Evolutionary conservation across 805 yeast species (phyloP).

Genomic region (Kregervanrija pseudodelftensis): DNA sequence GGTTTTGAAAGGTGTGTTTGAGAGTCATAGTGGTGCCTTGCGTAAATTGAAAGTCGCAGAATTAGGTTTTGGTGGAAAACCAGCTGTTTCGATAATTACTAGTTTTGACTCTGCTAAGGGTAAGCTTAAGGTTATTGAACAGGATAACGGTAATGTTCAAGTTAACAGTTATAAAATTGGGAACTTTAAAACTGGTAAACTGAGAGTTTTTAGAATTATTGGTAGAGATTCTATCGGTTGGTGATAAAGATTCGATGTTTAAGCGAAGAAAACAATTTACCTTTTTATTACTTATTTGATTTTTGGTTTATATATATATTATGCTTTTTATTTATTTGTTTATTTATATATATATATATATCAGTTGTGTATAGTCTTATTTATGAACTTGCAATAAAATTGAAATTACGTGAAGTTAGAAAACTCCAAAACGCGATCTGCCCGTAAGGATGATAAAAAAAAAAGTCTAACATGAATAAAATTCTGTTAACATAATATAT

Average conservation of each 20-base stretch:
- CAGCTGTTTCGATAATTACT: slow-evolving; percentile 53
- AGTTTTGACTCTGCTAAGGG: slow-evolving; percentile 71
- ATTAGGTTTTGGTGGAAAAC: slow-evolving; percentile 48
- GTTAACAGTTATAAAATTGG: slow-evolving; percentile 58
- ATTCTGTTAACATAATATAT: no score
- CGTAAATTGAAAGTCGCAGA: slow-evolving; percentile 30
- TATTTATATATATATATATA: not conserved
- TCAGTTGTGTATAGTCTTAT: no score
- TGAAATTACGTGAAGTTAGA: no score
- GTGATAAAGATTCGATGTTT: slow-evolving; percentile 26
- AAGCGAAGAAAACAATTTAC: no score
- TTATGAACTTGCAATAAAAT: no score
- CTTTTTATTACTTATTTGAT: no score
- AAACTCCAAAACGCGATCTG: no score
- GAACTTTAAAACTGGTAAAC: slow-evolving; percentile 72
- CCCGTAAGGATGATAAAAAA: no score
- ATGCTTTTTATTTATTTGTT: not conserved
- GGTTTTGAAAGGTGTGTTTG: slow-evolving; percentile 67
- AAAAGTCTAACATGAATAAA: no score
- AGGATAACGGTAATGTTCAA: slow-evolving; percentile 42
- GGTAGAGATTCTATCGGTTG: slow-evolving; percentile 70
- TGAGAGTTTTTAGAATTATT: slow-evolving; percentile 74
- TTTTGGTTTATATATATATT: no score
- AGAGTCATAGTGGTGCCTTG: slow-evolving; percentile 45
- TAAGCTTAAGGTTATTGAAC: slow-evolving; percentile 63